Conservation (phyloP, 352 stramenopile species). For the Globisporangium parvum region DNA sequence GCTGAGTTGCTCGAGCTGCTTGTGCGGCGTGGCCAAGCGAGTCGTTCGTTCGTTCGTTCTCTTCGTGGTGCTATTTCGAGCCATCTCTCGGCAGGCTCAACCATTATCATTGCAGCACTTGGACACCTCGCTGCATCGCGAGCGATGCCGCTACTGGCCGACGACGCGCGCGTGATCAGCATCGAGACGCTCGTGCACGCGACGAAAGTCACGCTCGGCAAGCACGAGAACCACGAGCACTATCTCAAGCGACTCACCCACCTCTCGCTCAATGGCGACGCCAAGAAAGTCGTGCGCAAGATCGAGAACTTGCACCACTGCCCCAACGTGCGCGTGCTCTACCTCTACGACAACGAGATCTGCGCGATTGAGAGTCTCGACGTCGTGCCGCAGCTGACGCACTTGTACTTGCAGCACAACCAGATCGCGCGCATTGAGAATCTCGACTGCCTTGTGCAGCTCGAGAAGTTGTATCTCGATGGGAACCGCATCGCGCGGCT, state of each 20-base stretch:
- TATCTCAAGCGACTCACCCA: slow-evolving; percentile 75
- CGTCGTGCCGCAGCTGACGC: slow-evolving; percentile 40
- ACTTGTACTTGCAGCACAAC: slow-evolving; percentile 75
- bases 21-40: too few relatives aligned
- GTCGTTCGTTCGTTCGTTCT: too few relatives aligned
- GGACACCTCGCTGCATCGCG: too few relatives aligned
- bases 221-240: slow-evolving; percentile 50
- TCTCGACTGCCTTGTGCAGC: slow-evolving; percentile 24
- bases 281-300: slow-evolving; percentile 21
- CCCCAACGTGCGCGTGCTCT: slow-evolving; percentile 63
- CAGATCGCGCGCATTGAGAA: slow-evolving; percentile 44
- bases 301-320: slow-evolving; percentile 64
- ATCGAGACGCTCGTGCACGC: slow-evolving; percentile 49
- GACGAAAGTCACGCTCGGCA: slow-evolving; percentile 64
- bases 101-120: too few relatives aligned
- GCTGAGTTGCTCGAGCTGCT: too few relatives aligned
- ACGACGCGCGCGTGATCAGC: slow-evolving; percentile 36
- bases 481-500: slow-evolving; percentile 55
- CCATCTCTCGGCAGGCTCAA: too few relatives aligned
- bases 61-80: too few relatives aligned
- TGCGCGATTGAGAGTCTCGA: slow-evolving; percentile 48
- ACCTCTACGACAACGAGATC: slow-evolving; percentile 78
- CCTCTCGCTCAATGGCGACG: slow-evolving; percentile 50
- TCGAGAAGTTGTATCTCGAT: slow-evolving; percentile 76
- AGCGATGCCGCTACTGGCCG: background rate